Base-by-base conservation (phyloP, 768 basidiomycete genomes). In the Cubamyces lactineus region DNA sequence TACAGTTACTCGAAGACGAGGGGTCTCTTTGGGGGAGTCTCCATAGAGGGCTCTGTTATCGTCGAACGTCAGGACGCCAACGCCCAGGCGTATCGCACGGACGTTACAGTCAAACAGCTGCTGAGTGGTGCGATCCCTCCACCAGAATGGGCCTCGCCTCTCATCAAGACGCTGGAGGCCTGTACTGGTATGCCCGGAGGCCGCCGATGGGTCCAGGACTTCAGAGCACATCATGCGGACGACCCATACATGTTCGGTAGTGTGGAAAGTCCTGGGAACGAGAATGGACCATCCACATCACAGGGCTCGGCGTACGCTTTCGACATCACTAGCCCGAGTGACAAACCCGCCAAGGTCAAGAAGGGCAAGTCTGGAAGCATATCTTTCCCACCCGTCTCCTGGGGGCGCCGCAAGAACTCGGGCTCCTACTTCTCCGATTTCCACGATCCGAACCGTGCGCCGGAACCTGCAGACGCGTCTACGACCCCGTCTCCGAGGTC, bases 21-120 rank as follows among this genome's bases (percentile, higher is more conserved):
- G 56, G 96, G 96, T 21, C 82, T 98, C 3, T 98, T 97, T 63
- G 96, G 96, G 30, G 96, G 96, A 5, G 81, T 97, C 12, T 94
- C 92, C 17, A 73, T 92, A 12, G 91, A 92, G 77, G 94, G 94
- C 13, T 92, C 91, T 1, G 87, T 97, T 53, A 95, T 98, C 61
- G 82, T 97, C 16, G 96, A 97, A 74, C 85, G 96, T 41, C 91
- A 94, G 70, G 96, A 99, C 73, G 93, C 94, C 9, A 98, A 97
- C 71, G 78, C 84, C 1, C 80, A 87, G 51, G 96, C 96, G 2
- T 97, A 97, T 70, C 74, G 76, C 28, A 82, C 84, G 2, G 82
- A 88, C 56, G 91, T 95, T 17, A 86, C 88, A 1, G 88, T 81
- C 2, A 89, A 88, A 72, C 82, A 88, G 71, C 84, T 99, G 24